phyloP scores from a whole-genome alignment of 2,329 filamentous ascomycete species.

The Arthroderma sp. region DNA sequence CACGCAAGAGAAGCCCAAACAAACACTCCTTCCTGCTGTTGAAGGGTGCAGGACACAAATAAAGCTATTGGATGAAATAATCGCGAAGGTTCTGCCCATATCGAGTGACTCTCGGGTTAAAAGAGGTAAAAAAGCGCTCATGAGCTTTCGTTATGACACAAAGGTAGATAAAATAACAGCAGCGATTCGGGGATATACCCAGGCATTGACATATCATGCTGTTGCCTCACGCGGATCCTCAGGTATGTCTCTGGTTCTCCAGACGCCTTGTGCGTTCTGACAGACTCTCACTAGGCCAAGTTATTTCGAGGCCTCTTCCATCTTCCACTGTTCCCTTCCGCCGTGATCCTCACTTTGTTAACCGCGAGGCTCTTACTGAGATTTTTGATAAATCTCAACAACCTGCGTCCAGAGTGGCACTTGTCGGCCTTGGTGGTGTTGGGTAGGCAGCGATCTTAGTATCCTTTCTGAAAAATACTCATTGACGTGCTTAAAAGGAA shows the following conservation, averaged over 20 bases:
- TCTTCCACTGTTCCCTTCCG: slow-evolving; percentile 18
- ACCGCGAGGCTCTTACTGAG: background rate
- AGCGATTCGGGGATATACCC: slow-evolving; percentile 1
- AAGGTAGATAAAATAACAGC: background rate
- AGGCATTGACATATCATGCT: background rate
- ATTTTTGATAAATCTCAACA: slow-evolving; percentile 1
- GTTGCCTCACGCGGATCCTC: background rate
- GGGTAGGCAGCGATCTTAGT: slow-evolving; percentile 14
- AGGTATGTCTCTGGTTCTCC: background rate
- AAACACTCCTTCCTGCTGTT: slow-evolving; percentile 1
- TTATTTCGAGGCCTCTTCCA: slow-evolving; percentile 9
- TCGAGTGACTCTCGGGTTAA: background rate
- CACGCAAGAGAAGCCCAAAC: background rate
- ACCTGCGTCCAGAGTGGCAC: slow-evolving; percentile 13
- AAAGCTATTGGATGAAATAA: background rate
- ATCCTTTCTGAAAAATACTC: background rate
- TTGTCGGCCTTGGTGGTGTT: slow-evolving; percentile 26
- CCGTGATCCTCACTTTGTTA: slow-evolving; percentile 1
- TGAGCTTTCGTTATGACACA: background rate
- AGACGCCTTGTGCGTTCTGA: background rate
- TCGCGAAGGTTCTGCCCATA: background rate
- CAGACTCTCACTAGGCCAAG: background rate
- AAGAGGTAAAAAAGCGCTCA: background rate
- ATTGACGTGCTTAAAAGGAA: slow-evolving; percentile 13
- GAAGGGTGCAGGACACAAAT: background rate